phyloP scores from a whole-genome alignment of 1,284 basidiomycete genomes.

The Tilletia indica region DNA sequence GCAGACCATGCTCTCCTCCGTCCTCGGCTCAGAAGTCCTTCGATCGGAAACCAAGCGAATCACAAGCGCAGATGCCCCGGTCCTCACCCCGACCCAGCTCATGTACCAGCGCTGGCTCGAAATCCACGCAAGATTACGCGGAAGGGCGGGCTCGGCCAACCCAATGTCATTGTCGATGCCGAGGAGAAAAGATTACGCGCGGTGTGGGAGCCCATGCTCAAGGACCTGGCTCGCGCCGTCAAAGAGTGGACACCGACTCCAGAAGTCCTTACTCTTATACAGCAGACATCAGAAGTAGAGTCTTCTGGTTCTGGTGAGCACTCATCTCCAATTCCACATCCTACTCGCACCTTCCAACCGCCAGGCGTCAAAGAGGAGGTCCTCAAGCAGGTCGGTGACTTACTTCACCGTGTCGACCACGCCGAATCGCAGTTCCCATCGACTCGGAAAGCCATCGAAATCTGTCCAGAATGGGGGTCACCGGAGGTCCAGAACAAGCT shows the following conservation, averaged over 20 bases:
- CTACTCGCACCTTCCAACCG: conserved; percentile 17
- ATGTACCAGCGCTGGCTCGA: conserved; percentile 75
- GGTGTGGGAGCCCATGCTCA: conserved; percentile 74
- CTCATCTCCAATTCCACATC: not conserved
- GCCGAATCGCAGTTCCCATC: conserved; percentile 52
- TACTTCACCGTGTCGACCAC: conserved; percentile 45
- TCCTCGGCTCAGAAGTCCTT: conserved; percentile 53
- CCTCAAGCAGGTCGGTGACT: conserved; percentile 33
- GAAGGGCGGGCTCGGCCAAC: not conserved
- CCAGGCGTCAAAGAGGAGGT: conserved; percentile 29
- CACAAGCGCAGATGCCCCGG: conserved; percentile 56
- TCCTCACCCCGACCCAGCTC: conserved; percentile 40
- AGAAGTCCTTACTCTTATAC: not conserved
- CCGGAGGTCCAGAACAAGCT: conserved; percentile 44
- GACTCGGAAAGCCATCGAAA: conserved; percentile 39
- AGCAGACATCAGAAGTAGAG: not conserved
- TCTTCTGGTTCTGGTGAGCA: not conserved
- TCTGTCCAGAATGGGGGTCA: conserved; percentile 46
- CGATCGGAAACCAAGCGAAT: conserved; percentile 54
- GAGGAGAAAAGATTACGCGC: conserved; percentile 80
- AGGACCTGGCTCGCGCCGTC: conserved; percentile 79
- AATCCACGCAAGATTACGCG: conserved; percentile 59
- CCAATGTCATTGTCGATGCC: conserved; percentile 64
- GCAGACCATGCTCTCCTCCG: conserved; percentile 55
- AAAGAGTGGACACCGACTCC: conserved; percentile 62